phyloP scores from a whole-genome alignment of 179 eudicot species.

The Vitellaria paradoxa region DNA sequence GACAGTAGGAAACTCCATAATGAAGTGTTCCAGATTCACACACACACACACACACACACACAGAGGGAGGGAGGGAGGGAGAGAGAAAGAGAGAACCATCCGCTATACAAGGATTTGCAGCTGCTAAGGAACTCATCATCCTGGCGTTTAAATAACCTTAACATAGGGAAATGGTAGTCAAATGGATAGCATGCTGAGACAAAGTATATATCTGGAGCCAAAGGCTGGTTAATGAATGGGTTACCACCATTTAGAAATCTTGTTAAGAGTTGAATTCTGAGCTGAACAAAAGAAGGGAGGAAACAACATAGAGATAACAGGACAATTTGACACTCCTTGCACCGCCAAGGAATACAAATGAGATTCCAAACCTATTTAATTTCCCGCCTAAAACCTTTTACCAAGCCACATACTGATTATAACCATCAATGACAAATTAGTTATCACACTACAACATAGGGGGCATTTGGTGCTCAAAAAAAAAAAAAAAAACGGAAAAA shows the following conservation, averaged over 20 bases:
- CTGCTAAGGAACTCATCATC: neutral
- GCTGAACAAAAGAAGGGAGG: neutral
- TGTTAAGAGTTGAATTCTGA: neutral
- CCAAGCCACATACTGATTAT: neutral
- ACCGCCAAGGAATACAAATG: neutral
- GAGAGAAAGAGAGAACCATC: conserved; percentile 3
- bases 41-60: too few relatives aligned
- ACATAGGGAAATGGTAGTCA: neutral
- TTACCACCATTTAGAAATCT: neutral
- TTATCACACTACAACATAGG: too few relatives aligned
- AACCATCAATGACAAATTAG: neutral
- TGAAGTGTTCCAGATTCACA: neutral
- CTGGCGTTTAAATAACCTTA: neutral
- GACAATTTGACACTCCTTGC: conserved; percentile 6
- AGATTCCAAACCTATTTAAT: neutral
- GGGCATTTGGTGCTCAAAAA: too few relatives aligned
- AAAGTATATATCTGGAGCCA: neutral
- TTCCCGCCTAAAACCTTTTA: neutral
- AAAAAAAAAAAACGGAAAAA: too few relatives aligned
- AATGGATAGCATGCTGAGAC: neutral
- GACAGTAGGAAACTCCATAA: conserved; percentile 5
- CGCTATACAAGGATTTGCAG: conserved; percentile 2
- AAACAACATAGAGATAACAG: neutral
- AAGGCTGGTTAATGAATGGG: neutral
- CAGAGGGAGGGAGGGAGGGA: too few relatives aligned